These are phyloP conservation scores for Pseudognaphalium luteoalbum DNA, from an alignment of 129 eudicot species.

Conservation along the genomic window DNA sequence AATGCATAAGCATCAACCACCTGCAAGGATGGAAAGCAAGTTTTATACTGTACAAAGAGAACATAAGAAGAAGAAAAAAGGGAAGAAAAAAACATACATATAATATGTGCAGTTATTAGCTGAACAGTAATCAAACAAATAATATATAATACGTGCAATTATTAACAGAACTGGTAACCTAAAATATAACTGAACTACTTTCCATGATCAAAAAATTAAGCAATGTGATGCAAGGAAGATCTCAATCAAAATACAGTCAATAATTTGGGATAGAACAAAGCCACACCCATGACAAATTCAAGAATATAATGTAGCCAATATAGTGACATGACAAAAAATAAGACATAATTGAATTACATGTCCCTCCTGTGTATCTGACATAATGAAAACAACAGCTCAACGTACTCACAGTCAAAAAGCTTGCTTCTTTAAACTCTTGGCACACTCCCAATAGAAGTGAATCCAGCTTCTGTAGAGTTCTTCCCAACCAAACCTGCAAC, in stretches of 20 bases:
- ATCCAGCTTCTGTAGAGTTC: slow-evolving; percentile 91
- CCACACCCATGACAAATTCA: neutral
- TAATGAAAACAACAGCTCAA: slow-evolving; percentile 5
- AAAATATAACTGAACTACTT: slow-evolving; percentile 21
- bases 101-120: neutral
- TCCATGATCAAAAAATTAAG: neutral
- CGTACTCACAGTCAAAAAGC: slow-evolving; percentile 80
- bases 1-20: slow-evolving; percentile 98
- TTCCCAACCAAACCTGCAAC: slow-evolving; percentile 92
- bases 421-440: slow-evolving; percentile 82
- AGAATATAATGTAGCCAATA: neutral
- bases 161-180: neutral
- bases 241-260: slow-evolving; percentile 8
- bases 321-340: neutral
- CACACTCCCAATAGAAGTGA: slow-evolving; percentile 91
- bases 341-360: neutral
- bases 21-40: slow-evolving; percentile 43
- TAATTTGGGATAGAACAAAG: neutral
- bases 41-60: slow-evolving; percentile 21
- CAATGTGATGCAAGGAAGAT: neutral
- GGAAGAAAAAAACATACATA: slow-evolving; percentile 9
- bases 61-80: neutral
- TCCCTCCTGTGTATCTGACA: neutral
- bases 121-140: neutral
- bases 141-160: slow-evolving; percentile 5